phyloP scores from a whole-genome alignment of 495 filamentous ascomycete species.

The Echria macrotheca region DNA sequence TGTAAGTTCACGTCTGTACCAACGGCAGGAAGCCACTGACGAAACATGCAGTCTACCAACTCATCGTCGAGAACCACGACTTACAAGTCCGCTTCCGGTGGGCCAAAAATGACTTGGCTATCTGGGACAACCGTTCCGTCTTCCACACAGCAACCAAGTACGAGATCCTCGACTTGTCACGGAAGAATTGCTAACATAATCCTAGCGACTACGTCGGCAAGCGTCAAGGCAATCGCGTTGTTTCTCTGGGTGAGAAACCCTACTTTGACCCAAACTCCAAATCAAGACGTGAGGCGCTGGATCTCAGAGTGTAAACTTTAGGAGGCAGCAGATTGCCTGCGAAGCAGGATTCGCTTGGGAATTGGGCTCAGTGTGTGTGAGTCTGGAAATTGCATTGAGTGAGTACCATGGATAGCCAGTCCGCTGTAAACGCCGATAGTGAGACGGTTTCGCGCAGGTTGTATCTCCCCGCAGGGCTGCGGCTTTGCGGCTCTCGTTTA shows the following conservation, averaged over 20 bases:
- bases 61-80: conserved; percentile 69
- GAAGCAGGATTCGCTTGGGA: too few species aligned
- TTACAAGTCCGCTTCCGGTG: conserved; percentile 63
- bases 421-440: too few species aligned
- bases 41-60: conserved; percentile 38
- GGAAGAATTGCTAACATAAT: not conserved
- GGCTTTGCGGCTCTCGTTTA: too few species aligned
- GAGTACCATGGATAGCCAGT: too few species aligned
- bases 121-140: conserved; percentile 66
- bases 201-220: conserved; percentile 46
- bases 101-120: conserved; percentile 57
- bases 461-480: too few species aligned
- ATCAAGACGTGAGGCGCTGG: conserved; percentile 53
- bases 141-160: conserved; percentile 58
- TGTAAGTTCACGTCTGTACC: conserved; percentile 32
- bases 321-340: not conserved
- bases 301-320: not conserved
- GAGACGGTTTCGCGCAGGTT: too few species aligned
- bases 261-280: conserved; percentile 57
- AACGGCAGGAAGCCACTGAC: conserved; percentile 1
- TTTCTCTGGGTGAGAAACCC: conserved; percentile 61
- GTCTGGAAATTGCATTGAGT: too few species aligned
- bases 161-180: conserved; percentile 4
- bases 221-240: conserved; percentile 55
- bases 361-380: too few species aligned